Base-by-base conservation (phyloP, 768 basidiomycete species). In the Russula earlei region DNA sequence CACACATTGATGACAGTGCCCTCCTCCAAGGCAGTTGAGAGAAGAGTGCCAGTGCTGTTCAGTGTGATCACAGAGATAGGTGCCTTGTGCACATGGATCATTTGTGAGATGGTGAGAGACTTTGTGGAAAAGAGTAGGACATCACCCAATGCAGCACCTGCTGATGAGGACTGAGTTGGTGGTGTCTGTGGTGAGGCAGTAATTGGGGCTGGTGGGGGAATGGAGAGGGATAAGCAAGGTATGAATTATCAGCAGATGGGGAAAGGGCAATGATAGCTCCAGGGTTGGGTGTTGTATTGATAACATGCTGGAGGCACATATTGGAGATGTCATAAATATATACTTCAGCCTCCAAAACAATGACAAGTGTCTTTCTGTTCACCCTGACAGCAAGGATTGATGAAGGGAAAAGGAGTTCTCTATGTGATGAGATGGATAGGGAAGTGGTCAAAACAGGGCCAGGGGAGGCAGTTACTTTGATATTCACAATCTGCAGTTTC, bases 261-360 rank as follows among this genome's bases (percentile, higher is more conserved):
- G 94, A 94, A 20, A 99, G 81, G 0, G 96, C 88, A 68, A 91
- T 91, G 65, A 97, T 91, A 40, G 93, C 95, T 66, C 95, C 87
- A 2, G 95, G 92, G 68, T 99, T 99, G 0, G 91, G 82, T 8
- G 89, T 85, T 0, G 96, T 98, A 74, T 99, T 95, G 43, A 98
- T 94, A 40, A 97, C 95, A 69, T 98, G 95, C 37, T 96, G 72
- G 25, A 99, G 78, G 55, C 93, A 85, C 96, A 99, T 98, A 63
- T 97, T 99, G 46, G 87, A 90, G 65, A 98, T 98, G 68, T 99
- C 96, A 67, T 98, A 98, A 48, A 97, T 92, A 74, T 99, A 99
- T 44, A 99, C 97, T 70, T 97, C 94, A n/a, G 81, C 81, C 68
- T 97, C 96, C 47, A 99, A 80, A 6, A 98, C 87, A 63, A 99